A percentile compares a stretch with the other conserved stretches of the same genome.
phyloP scores from a whole-genome alignment of 345 rosid species.

The Salix purpurea region DNA sequence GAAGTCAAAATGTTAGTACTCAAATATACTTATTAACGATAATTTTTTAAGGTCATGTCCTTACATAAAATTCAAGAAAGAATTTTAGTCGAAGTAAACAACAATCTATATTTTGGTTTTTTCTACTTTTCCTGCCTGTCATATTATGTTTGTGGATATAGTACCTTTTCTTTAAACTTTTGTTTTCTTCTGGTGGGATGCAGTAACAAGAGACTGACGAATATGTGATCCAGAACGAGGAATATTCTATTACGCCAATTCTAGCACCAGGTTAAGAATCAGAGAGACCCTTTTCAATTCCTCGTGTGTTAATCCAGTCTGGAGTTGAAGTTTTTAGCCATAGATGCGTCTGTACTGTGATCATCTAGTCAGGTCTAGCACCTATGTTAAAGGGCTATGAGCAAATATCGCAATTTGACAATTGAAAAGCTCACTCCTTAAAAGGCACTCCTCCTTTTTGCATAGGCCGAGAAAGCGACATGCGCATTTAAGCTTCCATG shows the following conservation, averaged over 20 bases:
- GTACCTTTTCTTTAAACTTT: not conserved
- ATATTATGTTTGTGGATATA: not conserved
- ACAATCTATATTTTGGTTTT: not conserved
- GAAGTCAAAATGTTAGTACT: no score
- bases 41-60: not conserved
- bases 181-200: not conserved
- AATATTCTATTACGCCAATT: conserved; percentile 6
- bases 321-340: not conserved
- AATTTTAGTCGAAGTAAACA: not conserved
- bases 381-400: not conserved
- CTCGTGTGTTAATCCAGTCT: not conserved
- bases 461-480: not conserved
- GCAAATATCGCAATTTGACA: not conserved
- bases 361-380: conserved; percentile 7
- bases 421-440: not conserved
- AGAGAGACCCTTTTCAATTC: not conserved
- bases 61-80: not conserved
- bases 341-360: not conserved
- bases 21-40: no score
- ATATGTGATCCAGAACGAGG: not conserved
- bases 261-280: not conserved
- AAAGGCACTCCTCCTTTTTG: not conserved
- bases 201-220: not conserved
- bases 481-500: not conserved
- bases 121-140: not conserved